Percentiles rank a stretch among this genome's conserved stretches.
Evolutionary conservation across 306 rosid genomes (phyloP).

Genomic region (Ceratonia siliqua): DNA sequence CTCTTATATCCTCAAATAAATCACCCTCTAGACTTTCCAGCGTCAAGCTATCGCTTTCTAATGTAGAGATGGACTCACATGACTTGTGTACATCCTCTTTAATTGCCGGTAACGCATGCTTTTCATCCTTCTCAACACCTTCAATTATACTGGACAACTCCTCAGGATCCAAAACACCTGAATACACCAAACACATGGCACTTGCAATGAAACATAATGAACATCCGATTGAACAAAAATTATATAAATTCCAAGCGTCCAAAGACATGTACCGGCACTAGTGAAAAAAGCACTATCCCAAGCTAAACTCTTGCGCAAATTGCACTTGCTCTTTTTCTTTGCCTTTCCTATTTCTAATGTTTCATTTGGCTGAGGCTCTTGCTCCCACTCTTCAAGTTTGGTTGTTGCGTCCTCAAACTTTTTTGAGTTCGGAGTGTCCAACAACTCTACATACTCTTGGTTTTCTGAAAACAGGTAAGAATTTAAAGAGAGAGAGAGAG

Average conservation of each 20-base stretch:
- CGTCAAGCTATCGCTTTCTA: conserved; percentile 74
- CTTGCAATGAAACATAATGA: background rate
- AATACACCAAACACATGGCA: conserved; percentile 25
- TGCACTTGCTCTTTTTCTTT: conserved; percentile 63
- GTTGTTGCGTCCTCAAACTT: conserved; percentile 52
- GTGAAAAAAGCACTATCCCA: conserved; percentile 98
- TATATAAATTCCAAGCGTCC: background rate
- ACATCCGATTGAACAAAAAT: background rate
- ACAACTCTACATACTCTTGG: conserved; percentile 40
- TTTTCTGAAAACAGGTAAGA: conserved; percentile 43
- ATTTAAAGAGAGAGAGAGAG: background rate
- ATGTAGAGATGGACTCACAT: conserved; percentile 72
- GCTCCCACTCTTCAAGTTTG: conserved; percentile 47
- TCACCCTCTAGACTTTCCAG: conserved; percentile 60
- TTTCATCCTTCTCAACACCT: conserved; percentile 62
- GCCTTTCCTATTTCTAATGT: conserved; percentile 47
- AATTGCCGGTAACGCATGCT: conserved; percentile 52
- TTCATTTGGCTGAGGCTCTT: conserved; percentile 48
- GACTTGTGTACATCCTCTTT: conserved; percentile 75
- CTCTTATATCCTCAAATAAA: conserved; percentile 87
- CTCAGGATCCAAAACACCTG: conserved; percentile 89
- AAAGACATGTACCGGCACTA: conserved; percentile 64
- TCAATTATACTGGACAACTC: conserved; percentile 82
- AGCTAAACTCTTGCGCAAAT: conserved; percentile 92
- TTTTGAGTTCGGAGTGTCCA: conserved; percentile 46